These are phyloP conservation scores for Lobosporangium transversale DNA, from an alignment of 192 early-diverging fungal genomes.

Conservation along the genomic window DNA sequence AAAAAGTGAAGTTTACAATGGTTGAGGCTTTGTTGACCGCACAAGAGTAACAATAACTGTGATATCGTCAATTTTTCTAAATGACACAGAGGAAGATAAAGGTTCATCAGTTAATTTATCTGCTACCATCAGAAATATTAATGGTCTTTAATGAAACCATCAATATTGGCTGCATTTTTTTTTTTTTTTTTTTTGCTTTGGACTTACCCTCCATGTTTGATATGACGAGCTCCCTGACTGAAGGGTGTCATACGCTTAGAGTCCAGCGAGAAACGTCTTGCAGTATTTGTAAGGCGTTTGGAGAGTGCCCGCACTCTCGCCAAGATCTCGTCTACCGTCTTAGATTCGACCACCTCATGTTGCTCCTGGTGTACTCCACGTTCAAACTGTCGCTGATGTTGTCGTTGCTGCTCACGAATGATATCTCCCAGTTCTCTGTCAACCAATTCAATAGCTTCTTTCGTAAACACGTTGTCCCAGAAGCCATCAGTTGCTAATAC, in stretches of 20 bases:
- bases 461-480: slow-evolving; percentile 67
- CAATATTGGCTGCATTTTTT: too few relatives aligned
- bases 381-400: background rate
- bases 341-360: background rate
- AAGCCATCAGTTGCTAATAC: slow-evolving; percentile 68
- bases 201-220: slow-evolving; percentile 52
- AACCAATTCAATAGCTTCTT: slow-evolving; percentile 63
- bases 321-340: slow-evolving; percentile 50
- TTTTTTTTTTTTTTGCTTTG: too few relatives aligned
- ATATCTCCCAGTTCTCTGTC: slow-evolving; percentile 56
- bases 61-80: slow-evolving; percentile 69
- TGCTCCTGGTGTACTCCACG: background rate
- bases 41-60: slow-evolving; percentile 66
- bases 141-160: too few relatives aligned
- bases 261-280: slow-evolving; percentile 58
- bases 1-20: background rate
- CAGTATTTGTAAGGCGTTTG: slow-evolving; percentile 61
- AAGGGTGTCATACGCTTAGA: slow-evolving; percentile 61
- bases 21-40: slow-evolving; percentile 6
- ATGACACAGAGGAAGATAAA: background rate
- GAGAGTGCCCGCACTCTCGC: slow-evolving; percentile 58
- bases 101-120: background rate
- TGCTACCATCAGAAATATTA: too few relatives aligned
- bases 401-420: slow-evolving; percentile 21
- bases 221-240: slow-evolving; percentile 56